phyloP scores from a whole-genome alignment of 371 early-diverging fungal genomes.

The Lichtheimia corymbifera region DNA sequence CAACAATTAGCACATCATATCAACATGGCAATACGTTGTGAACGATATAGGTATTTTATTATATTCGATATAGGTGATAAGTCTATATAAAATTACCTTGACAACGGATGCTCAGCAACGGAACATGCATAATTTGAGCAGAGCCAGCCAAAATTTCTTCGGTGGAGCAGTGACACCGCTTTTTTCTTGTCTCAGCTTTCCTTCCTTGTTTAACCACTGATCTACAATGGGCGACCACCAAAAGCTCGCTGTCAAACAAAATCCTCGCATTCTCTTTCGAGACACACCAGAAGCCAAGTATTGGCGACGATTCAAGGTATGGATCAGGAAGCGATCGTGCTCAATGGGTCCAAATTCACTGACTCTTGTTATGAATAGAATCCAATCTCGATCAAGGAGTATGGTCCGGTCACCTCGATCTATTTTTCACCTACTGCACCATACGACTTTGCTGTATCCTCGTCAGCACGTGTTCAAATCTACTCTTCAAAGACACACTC shows the following conservation, averaged over 20 bases:
- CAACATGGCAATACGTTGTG: too few species aligned
- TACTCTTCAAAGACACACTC: constrained; percentile 82
- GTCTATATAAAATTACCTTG: too few species aligned
- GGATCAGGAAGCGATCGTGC: background rate
- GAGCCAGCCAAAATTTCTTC: too few species aligned
- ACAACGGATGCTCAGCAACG: too few species aligned
- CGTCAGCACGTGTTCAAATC: constrained; percentile 89
- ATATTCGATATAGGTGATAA: too few species aligned
- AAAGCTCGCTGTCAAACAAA: constrained; percentile 62
- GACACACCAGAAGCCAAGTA: constrained; percentile 72
- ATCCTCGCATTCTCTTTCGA: constrained; percentile 51
- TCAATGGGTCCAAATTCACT: background rate
- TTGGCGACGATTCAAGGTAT: constrained; percentile 85
- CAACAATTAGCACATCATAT: too few species aligned
- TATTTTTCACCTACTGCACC: constrained; percentile 85
- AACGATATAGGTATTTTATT: too few species aligned
- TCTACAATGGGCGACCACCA: constrained; percentile 44
- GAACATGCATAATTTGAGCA: too few species aligned
- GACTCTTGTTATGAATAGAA: background rate
- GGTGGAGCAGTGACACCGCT: too few species aligned
- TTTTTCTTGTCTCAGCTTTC: too few species aligned
- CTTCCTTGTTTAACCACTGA: too few species aligned
- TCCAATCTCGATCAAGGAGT: constrained; percentile 86
- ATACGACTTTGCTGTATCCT: constrained; percentile 87
- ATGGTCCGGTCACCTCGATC: constrained; percentile 80